Conservation (phyloP, 192 early-diverging fungal genomes). For the Kappamyces sp. region DNA sequence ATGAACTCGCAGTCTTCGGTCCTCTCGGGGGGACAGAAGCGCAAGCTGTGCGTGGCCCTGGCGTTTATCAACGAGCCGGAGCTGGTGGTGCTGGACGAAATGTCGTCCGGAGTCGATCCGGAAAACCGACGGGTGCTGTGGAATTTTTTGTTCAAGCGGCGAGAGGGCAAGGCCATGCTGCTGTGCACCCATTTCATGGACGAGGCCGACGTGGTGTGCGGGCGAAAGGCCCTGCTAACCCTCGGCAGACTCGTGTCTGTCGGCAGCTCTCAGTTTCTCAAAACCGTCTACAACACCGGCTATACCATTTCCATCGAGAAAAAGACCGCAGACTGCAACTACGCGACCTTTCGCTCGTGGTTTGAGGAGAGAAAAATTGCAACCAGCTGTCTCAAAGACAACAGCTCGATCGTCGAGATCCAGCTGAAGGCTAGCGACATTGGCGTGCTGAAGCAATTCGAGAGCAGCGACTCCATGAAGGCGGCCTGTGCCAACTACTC, state of each 20-base stretch:
- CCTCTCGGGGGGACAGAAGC: constrained; percentile 64
- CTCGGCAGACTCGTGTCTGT: background rate
- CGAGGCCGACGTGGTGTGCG: constrained; percentile 8
- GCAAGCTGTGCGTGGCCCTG: constrained; percentile 64
- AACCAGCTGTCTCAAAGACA: background rate
- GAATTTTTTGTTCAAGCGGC: background rate
- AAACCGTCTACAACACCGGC: constrained; percentile 1
- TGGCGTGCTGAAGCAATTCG: background rate
- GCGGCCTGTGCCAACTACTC: background rate
- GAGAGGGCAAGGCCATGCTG: constrained; percentile 1
- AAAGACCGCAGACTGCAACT: background rate
- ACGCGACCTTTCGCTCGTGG: background rate
- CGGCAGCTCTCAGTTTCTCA: background rate
- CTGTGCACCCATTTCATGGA: constrained; percentile 14
- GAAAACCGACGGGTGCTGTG: background rate
- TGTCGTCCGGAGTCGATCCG: background rate
- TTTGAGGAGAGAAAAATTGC: background rate
- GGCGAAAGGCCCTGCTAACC: too few relatives aligned
- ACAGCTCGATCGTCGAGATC: background rate
- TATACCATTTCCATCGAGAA: constrained; percentile 4
- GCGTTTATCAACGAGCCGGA: constrained; percentile 44
- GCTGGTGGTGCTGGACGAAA: background rate
- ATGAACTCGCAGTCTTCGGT: background rate
- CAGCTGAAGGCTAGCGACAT: constrained; percentile 5
- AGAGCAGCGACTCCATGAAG: background rate